Base-by-base conservation (phyloP, 2,329 filamentous ascomycete species). In the Monilinia fructigena region DNA sequence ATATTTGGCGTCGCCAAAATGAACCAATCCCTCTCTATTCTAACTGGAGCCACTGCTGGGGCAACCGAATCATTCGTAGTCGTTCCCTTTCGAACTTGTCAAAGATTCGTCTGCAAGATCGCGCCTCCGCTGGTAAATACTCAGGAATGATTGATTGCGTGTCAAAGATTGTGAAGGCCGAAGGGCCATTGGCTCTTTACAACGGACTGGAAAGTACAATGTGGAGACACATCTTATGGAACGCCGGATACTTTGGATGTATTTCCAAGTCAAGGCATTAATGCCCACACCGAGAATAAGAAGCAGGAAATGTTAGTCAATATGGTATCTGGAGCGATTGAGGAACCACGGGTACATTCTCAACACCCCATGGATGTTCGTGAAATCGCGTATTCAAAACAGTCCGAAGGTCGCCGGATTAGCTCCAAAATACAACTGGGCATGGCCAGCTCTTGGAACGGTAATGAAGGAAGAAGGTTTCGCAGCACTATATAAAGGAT, bases 81-180 rank as follows among this genome's bases (percentile, higher is more conserved):
- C 68, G 95, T 99, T 42, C 95, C 95, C 61, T 99, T 99, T 99
- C 79, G 95, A 97, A 83, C 87, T 97, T 67, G 90, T 99, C 84
- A 99, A 99, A 99, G 86, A 99, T 99, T 77, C 89, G 95, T 72
- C 85, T 99, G 56, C 95, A 99, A 79, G 95, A 99, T 82, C 93
- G 91, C 81, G 92, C 94, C 20, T 95, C 93, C 61, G 92, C 94
- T 53, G 87, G 90, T 77, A 96, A 91, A 79, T 95, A 95, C 82
- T 90, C 82, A 71, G 91, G 92, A 78, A 90, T 92, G 84, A 73
- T 93, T 47, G 92, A 96, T 79, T 90, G 89, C 69, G 86, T 95
- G 38, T 78, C 82, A 73, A 93, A 95, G 86, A 97, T 92, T 52
- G 83, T 97, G 73, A 86, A 86, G 77, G 83, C 88, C 68, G 94